phyloP scores from a whole-genome alignment of 805 yeast genomes.

The Barnettozyma vustinii region DNA sequence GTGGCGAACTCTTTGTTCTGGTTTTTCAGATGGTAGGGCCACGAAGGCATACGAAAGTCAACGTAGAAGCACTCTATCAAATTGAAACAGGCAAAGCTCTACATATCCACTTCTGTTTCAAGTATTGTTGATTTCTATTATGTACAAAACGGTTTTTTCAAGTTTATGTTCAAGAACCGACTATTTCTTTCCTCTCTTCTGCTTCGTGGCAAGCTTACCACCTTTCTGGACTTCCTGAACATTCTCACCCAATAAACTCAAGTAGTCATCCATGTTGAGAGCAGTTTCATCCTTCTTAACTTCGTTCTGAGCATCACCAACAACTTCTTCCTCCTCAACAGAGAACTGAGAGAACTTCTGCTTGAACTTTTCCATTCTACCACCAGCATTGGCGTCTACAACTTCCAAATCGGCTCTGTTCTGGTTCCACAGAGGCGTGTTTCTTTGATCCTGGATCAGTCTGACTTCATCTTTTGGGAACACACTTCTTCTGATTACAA shows the following conservation, averaged over 20 bases:
- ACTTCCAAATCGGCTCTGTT: conserved; percentile 70
- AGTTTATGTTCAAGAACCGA: background rate
- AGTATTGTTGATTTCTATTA: background rate
- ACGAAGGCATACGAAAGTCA: background rate
- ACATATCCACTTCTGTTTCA: background rate
- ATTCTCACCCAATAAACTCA: conserved; percentile 55
- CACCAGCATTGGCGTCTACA: conserved; percentile 78
- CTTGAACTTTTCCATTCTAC: conserved; percentile 71
- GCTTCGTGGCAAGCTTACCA: conserved; percentile 45
- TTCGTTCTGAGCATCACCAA: conserved; percentile 1
- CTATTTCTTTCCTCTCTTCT: conserved; percentile 35
- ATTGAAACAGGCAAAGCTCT: background rate
- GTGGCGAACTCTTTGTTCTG: background rate
- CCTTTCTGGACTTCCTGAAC: conserved; percentile 51
- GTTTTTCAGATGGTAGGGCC: background rate
- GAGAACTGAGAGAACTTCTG: conserved; percentile 54
- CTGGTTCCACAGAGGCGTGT: conserved; percentile 84
- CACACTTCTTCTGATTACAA: conserved; percentile 74
- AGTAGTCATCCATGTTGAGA: conserved; percentile 39
- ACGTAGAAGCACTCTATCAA: background rate
- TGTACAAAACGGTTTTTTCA: background rate
- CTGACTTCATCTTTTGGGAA: conserved; percentile 84
- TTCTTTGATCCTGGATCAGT: conserved; percentile 85
- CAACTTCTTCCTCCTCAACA: conserved; percentile 28
- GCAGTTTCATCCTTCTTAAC: conserved; percentile 12